Conservation (phyloP, 345 rosid genomes). For the Euphorbia tirucalli region DNA sequence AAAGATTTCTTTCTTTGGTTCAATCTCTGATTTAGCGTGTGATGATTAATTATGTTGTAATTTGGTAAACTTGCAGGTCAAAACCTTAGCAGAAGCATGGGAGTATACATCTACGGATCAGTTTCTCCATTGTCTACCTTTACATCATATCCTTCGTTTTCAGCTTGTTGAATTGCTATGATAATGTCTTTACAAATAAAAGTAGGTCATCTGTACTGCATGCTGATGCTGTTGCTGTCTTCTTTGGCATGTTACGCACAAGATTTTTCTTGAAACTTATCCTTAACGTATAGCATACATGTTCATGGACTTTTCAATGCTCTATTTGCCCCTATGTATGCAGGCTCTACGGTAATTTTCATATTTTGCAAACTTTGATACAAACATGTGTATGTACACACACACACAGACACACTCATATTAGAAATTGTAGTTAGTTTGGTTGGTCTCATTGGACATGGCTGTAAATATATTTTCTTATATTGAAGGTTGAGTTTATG, state of each 20-base stretch:
- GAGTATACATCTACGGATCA: slow-evolving; percentile 76
- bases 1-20: slow-evolving; percentile 9
- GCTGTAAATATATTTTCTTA: slow-evolving; percentile 16
- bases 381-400: not conserved
- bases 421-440: not conserved
- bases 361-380: not conserved
- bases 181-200: slow-evolving; percentile 2
- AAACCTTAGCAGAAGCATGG: slow-evolving; percentile 85
- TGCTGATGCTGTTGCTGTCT: slow-evolving; percentile 15
- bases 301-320: slow-evolving; percentile 97
- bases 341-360: slow-evolving; percentile 65
- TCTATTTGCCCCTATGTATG: slow-evolving; percentile 82
- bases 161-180: not conserved
- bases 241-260: slow-evolving; percentile 4
- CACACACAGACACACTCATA: not conserved
- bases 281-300: slow-evolving; percentile 59
- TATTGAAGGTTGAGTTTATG: slow-evolving; percentile 85
- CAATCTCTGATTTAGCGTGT: slow-evolving; percentile 3
- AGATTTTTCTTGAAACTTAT: slow-evolving; percentile 19
- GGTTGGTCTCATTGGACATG: not conserved
- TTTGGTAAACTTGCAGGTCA: slow-evolving; percentile 55
- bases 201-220: slow-evolving; percentile 8
- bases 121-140: slow-evolving; percentile 89
- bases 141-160: slow-evolving; percentile 74
- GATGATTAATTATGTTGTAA: slow-evolving; percentile 15